Evolutionary conservation across 2,329 filamentous ascomycete genomes (phyloP), one percentile per base, ranked within the genome.

Genomic region (Arachnopeziza araneosa): DNA sequence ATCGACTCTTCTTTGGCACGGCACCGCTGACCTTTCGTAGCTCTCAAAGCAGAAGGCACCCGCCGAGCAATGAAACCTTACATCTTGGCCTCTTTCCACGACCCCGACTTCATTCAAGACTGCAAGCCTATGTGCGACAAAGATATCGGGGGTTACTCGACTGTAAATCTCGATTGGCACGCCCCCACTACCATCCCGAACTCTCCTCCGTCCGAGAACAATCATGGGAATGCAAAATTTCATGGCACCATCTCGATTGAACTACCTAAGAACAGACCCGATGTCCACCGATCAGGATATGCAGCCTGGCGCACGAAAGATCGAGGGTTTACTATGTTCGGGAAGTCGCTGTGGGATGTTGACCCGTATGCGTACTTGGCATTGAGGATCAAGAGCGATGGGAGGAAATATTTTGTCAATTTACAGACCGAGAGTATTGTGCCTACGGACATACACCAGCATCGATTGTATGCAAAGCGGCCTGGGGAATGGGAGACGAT

Each of bases 401-500:
- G 92, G 19, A 82, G 95, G 61, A 89, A 90, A 69, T 99, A 98
- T 78, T 91, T 96, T 60, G 85, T 99, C 70, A 99, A 99, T 75
- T 79, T 99, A 19, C 95, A 98, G 78, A 96, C 93, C 2, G 93
- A 99, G 72, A 90, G 90, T 1, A 87, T 99, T 58, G 90, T 96
- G 54, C 90, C 91, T 12, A 93, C 92, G n/a, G 95, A 99, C 73
- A 80, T 99, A 64, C 95, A 98, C 74, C 95, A 99, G 74, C 95
- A 99, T 75, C 82, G 95, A 55, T 76, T 99, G 4, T 96, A 91
- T 67, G 82, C 88, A 9, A 88, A 87, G 70, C 83, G 84, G 9
- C 87, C 90, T 0, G 92, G 92, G 0, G 83, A 93, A 69, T 99
- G 95, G 95, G 93, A 99, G 80, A 97, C 95, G 1, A 83, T 97